Evolutionary conservation across 192 early-diverging fungal genomes (phyloP).

Genomic region (Linderina pennispora): DNA sequence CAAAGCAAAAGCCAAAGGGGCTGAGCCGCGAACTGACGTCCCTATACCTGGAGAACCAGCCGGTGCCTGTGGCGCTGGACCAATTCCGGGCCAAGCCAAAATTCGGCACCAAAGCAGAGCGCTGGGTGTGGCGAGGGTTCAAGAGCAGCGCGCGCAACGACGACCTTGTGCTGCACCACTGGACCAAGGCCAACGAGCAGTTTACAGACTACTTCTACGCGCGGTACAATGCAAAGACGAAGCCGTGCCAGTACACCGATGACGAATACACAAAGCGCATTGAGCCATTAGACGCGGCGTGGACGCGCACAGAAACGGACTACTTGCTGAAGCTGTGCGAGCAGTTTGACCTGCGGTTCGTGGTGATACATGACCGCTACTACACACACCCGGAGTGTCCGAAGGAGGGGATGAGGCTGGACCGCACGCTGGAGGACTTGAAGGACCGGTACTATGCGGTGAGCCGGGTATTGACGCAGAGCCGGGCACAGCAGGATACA

Average conservation of each 20-base stretch:
- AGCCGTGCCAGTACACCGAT: conserved; percentile 67
- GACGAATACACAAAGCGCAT: conserved; percentile 79
- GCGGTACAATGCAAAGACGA: conserved; percentile 67
- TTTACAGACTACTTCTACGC: conserved; percentile 67
- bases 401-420: conserved; percentile 1
- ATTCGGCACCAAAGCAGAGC: conserved; percentile 56
- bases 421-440: conserved; percentile 58
- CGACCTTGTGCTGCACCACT: conserved; percentile 67
- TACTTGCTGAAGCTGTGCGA: conserved; percentile 70
- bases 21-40: conserved; percentile 43
- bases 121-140: conserved; percentile 66
- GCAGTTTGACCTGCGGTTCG: conserved; percentile 74
- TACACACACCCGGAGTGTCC: conserved; percentile 37
- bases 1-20: conserved; percentile 18
- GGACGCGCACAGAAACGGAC: conserved; percentile 83
- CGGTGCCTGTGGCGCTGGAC: conserved; percentile 33
- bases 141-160: conserved; percentile 73
- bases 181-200: conserved; percentile 70
- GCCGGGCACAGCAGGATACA: conserved; percentile 43
- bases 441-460: conserved; percentile 83
- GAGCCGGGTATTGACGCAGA: conserved; percentile 54
- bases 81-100: conserved; percentile 63
- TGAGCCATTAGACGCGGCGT: conserved; percentile 55
- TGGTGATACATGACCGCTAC: conserved; percentile 83
- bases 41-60: conserved; percentile 41